These are phyloP conservation scores for Phytopythium boreale DNA, from an alignment of 352 stramenopile genomes.

Conservation along the genomic window DNA sequence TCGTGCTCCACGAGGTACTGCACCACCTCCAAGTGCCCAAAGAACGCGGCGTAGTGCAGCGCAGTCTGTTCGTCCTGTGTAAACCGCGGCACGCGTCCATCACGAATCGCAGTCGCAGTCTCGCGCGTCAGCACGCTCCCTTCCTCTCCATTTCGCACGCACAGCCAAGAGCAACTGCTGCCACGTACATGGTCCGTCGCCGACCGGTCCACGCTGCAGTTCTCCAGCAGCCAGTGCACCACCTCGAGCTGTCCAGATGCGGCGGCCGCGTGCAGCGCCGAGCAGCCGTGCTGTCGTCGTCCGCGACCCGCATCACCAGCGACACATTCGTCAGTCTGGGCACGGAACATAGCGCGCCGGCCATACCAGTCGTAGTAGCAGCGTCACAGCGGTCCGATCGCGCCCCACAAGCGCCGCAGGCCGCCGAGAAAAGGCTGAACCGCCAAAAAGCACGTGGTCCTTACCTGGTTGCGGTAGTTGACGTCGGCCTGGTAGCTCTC, in stretches of 20 bases:
- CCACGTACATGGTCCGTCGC: conserved; percentile 63
- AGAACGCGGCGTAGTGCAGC: conserved; percentile 86
- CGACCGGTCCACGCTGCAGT: conserved; percentile 52
- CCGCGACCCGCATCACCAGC: not conserved
- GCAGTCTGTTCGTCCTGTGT: conserved; percentile 73
- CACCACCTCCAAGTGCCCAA: conserved; percentile 84
- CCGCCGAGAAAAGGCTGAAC: not conserved
- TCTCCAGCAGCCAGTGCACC: conserved; percentile 73
- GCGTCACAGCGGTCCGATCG: not conserved
- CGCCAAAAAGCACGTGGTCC: not conserved
- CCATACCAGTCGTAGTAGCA: not conserved
- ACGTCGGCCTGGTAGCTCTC: conserved; percentile 74
- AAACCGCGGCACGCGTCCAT: too few relatives aligned
- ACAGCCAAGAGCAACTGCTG: not conserved
- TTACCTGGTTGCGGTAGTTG: conserved; percentile 85
- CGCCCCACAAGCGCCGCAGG: not conserved
- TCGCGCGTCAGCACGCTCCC: not conserved
- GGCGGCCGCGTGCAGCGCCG: conserved; percentile 69
- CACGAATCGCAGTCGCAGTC: too few relatives aligned
- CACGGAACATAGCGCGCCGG: not conserved
- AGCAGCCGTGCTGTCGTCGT: conserved; percentile 65
- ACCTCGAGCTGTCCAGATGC: conserved; percentile 79
- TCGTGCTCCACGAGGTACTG: conserved; percentile 80
- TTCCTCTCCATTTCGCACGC: not conserved
- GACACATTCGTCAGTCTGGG: not conserved